Base-by-base conservation (phyloP, 2,329 filamentous ascomycete genomes). In the Exophiala phaeomuriformis region DNA sequence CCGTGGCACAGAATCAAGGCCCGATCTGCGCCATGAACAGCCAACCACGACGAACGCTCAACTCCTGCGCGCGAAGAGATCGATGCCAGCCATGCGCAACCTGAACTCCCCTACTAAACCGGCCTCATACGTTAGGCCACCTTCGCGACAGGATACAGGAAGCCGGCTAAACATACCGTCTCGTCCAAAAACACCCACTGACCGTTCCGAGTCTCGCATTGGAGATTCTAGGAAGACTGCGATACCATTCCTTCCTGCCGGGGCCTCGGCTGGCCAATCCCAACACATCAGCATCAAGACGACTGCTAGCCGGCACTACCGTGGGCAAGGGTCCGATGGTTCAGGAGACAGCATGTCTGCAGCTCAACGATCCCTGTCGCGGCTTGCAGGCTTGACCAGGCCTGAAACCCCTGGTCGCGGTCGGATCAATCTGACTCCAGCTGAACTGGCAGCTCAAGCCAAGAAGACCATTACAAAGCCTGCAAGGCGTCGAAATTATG, bases 241-340 rank as follows among this genome's bases (percentile, higher is more conserved):
- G 41, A 71, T 81, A 9, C 88, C 90, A 5, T 95, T 95, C 65
- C 70, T 95, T 43, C 87, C 90, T 31, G 85, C 88, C 40, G 88
- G 89, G 32, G 78, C 78, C 31, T 85, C 86, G 8, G 80, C 81
- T 57, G 78, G 81, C 27, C 86, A 89, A 66, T 88, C 87, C 7
- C 86, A 95, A 60, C 86, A 95, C 71, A 77, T 86, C 58, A 80
- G 80, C 46, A 77, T 86, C 40, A 95, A 90, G 71, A 76, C 72
- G 44, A 77, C 83, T 30, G 76, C 72, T 41, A 76, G 83, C 35
- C 83, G 88, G 33, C 76, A 81, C 36, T 84, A 90, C 66, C 82
- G 89, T 43, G 86, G 91, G 42, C 84, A 89, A 64, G 88, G 94
- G 64, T 95, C 89, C 5, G 89, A 95, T 63, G 79, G 81, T 61